Conservation (phyloP, 345 rosid species). For the rapeseed (Brassica napus) region Da-Ae NC_063444.1:51295501-51296000, state of each 20-base stretch:
- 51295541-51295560: background rate
- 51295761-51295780: background rate
- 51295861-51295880: slow-evolving; percentile 44
- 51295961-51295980: slow-evolving; percentile 65
- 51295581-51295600: background rate
- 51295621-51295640: background rate
- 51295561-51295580: background rate
- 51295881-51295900: slow-evolving; percentile 72
- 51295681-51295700: background rate
- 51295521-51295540: background rate
- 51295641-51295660: background rate
- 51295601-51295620: background rate
- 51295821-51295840: slow-evolving; percentile 42
- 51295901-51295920: slow-evolving; percentile 66
- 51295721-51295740: background rate
- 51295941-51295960: slow-evolving; percentile 25
- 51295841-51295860: slow-evolving; percentile 19
- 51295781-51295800: background rate
- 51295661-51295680: background rate
- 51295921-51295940: slow-evolving; percentile 54
- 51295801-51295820: slow-evolving; percentile 73
- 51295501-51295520: background rate
- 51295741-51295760: background rate
- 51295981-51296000: slow-evolving; percentile 90
- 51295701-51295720: background rate